Evolutionary conservation across 805 yeast species (phyloP).

Genomic region (Metschnikowia gelsemii): DNA sequence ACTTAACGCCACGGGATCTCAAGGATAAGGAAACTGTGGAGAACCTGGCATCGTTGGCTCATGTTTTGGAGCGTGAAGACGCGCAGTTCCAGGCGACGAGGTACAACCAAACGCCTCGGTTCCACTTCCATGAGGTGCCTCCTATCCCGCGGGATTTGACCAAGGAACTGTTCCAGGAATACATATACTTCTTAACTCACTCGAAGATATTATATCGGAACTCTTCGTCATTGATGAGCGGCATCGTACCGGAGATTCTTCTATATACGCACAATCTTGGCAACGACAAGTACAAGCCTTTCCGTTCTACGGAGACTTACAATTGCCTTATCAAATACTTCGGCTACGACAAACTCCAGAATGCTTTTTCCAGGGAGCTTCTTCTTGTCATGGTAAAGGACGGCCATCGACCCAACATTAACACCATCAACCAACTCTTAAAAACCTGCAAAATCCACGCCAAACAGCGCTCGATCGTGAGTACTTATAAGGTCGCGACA

Average conservation of each 20-base stretch:
- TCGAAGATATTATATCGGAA: slow-evolving; percentile 31
- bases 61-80: slow-evolving; percentile 25
- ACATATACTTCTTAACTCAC: slow-evolving; percentile 39
- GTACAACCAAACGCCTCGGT: slow-evolving; percentile 19
- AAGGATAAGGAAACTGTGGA: slow-evolving; percentile 20
- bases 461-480: slow-evolving; percentile 30
- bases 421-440: slow-evolving; percentile 39
- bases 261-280: slow-evolving; percentile 38
- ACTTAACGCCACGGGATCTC: slow-evolving; percentile 32
- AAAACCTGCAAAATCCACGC: slow-evolving; percentile 34
- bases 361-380: slow-evolving; percentile 39
- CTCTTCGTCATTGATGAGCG: slow-evolving; percentile 34
- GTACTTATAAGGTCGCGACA: slow-evolving; percentile 32
- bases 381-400: slow-evolving; percentile 43
- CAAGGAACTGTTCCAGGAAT: slow-evolving; percentile 30
- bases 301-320: slow-evolving; percentile 36
- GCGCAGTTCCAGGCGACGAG: slow-evolving; percentile 14
- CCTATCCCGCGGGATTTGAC: slow-evolving; percentile 31
- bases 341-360: slow-evolving; percentile 41
- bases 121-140: slow-evolving; percentile 33
- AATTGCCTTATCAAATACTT: slow-evolving; percentile 41
- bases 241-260: slow-evolving; percentile 38
- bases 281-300: slow-evolving; percentile 29
- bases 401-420: slow-evolving; percentile 40
- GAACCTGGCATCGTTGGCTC: slow-evolving; percentile 15